Conservation (phyloP, 768 basidiomycete species). For the Inosperma sp. region DNA sequence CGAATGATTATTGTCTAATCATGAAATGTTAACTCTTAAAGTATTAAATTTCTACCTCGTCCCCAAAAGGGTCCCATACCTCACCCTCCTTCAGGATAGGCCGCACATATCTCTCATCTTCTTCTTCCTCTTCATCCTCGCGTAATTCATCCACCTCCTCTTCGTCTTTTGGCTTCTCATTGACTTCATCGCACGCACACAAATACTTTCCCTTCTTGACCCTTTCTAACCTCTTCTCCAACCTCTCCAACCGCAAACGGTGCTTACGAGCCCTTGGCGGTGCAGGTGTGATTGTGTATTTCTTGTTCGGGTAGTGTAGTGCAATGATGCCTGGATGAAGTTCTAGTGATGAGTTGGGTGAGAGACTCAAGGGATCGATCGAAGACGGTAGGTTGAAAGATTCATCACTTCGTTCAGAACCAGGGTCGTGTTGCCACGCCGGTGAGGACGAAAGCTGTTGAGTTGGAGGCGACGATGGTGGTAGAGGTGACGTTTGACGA, state of each 20-base stretch:
- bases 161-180: slow-evolving; percentile 1
- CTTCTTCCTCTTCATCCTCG: slow-evolving; percentile 11
- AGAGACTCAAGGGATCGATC: slow-evolving; percentile 3
- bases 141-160: slow-evolving; percentile 8
- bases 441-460: neutral
- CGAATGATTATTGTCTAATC: too few species aligned
- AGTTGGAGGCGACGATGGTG: slow-evolving; percentile 1
- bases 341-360: slow-evolving; percentile 6
- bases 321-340: slow-evolving; percentile 9
- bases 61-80: slow-evolving; percentile 27
- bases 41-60: slow-evolving; percentile 25
- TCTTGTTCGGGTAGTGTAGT: slow-evolving; percentile 23
- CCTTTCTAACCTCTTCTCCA: slow-evolving; percentile 6
- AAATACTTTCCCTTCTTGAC: slow-evolving; percentile 21
- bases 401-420: neutral
- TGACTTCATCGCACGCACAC: slow-evolving; percentile 29
- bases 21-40: neutral
- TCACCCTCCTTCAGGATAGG: slow-evolving; percentile 18
- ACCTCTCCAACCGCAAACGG: slow-evolving; percentile 28
- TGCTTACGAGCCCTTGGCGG: slow-evolving; percentile 37
- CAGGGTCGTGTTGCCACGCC: neutral
- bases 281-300: slow-evolving; percentile 38
- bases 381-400: neutral
- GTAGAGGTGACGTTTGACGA: slow-evolving; percentile 4
- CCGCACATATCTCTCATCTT: slow-evolving; percentile 7